Base-by-base conservation (phyloP, 2,329 filamentous ascomycete genomes). In the Verticillium longisporum region DNA sequence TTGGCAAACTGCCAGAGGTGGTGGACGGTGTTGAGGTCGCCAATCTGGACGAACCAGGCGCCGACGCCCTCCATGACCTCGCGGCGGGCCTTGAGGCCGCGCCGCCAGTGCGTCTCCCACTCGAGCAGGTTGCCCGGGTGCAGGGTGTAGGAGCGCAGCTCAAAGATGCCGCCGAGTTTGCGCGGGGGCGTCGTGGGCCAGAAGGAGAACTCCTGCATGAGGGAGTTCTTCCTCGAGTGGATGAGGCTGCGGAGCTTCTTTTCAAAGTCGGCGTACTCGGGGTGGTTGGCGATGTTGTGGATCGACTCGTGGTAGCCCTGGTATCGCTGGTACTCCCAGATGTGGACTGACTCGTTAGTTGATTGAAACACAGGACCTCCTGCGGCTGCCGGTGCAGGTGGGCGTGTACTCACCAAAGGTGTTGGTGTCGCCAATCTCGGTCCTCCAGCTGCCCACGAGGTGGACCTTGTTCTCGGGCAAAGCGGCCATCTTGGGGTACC, bases 121-220 rank as follows among this genome's bases (percentile, higher is more conserved):
- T 99, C 95, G 7, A 99, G 84, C 54, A 99, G 82, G 74, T 97
- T 97, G 53, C 95, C 95, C 0, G 95, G 95, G 73, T 97, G 92
- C 26, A 99, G 84, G 5, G 92, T 97, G 80, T 99, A 99, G 1
- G 95, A 97, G 59, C 95, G 91, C 37, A 99, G 83, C 79, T 99
- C 95, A 72, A 99, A 99, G 53, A 99, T 77, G 55, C 95, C 95
- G 60, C 95, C 95, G 0, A 99, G 85, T 70, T 91, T 83, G 63
- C 95, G 91, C 0, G 95, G 95, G 5, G 93, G 84, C 0, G 92
- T 94, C 3, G 95, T 99, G 1, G 95, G 95, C 95, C 95, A 99
- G 83, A 99, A 99, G 38, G 93, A 97, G 78, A 99, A 99, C 76
- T 99, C 95, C 75, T 99, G 95, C 95, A 99, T 99, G 58, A 99